Evolutionary conservation across 78 protist species (phyloP).

Genomic region (Dictyostelium brefeldianum): DNA sequence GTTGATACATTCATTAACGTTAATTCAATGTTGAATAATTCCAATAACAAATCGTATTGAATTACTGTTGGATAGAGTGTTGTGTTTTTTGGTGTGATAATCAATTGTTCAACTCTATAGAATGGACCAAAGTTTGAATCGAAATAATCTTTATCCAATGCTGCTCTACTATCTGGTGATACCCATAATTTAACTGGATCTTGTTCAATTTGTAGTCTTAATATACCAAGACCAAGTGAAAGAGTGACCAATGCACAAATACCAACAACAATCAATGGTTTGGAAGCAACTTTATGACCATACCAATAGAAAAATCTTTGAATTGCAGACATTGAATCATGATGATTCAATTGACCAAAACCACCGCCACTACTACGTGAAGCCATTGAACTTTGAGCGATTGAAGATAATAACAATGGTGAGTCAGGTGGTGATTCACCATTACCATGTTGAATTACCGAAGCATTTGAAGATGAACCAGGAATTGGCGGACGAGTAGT

Average conservation of each 20-base stretch:
- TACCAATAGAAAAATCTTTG: conserved; percentile 47
- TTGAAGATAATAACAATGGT: neutral
- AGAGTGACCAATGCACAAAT: neutral
- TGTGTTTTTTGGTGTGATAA: conserved; percentile 22
- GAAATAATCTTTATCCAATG: conserved; percentile 66
- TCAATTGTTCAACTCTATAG: conserved; percentile 76
- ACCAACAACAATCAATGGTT: conserved; percentile 1
- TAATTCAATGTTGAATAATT: conserved; percentile 8
- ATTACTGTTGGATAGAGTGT: neutral
- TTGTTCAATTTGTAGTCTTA: conserved; percentile 37
- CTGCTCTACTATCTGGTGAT: conserved; percentile 62
- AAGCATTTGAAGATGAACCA: conserved; percentile 27
- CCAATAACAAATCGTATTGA: neutral
- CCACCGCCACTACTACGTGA: neutral
- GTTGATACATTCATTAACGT: neutral
- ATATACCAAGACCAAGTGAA: conserved; percentile 27
- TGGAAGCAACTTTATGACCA: conserved; percentile 22
- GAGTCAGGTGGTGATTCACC: neutral
- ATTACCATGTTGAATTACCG: neutral
- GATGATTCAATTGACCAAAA: neutral
- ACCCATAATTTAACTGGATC: conserved; percentile 81
- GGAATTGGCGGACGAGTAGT: conserved; percentile 9
- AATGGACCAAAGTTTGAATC: conserved; percentile 82
- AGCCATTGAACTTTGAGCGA: neutral
- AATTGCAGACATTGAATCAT: conserved; percentile 12